Evolutionary conservation across 331 rosid species (phyloP).

Genomic region (Malus hybrid): DNA sequence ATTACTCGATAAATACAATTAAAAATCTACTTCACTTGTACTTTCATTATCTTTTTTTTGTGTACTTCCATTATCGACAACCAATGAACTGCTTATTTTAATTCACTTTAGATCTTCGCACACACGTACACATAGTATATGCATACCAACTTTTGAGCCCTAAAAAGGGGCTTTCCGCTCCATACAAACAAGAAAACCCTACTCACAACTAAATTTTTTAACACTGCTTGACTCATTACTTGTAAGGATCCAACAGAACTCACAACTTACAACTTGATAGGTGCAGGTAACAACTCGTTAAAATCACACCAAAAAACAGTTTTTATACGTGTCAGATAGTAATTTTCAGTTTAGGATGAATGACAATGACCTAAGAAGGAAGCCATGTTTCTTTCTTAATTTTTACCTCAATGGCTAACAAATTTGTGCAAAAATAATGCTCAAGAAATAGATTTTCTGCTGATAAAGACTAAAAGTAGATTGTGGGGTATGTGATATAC

Average conservation of each 20-base stretch:
- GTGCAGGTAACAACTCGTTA: neutral
- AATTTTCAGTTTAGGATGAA: neutral
- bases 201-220: neutral
- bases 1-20: conserved; percentile 19
- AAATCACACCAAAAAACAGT: neutral
- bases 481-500: neutral
- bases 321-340: too few species aligned
- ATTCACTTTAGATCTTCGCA: conserved; percentile 21
- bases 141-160: neutral
- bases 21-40: conserved; percentile 46
- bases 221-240: neutral
- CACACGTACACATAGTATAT: conserved; percentile 18
- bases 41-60: conserved; percentile 22
- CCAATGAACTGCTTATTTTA: conserved; percentile 37
- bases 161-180: neutral
- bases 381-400: neutral
- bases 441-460: neutral
- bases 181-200: neutral
- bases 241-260: too few species aligned
- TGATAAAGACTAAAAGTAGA: neutral
- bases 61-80: conserved; percentile 54
- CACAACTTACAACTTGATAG: neutral
- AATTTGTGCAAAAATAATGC: neutral
- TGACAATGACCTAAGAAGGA: neutral
- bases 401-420: neutral